Evolutionary conservation across 2,329 filamentous ascomycete genomes (phyloP), one percentile per base, ranked within the genome.

Genomic region (Balansia obtecta): DNA sequence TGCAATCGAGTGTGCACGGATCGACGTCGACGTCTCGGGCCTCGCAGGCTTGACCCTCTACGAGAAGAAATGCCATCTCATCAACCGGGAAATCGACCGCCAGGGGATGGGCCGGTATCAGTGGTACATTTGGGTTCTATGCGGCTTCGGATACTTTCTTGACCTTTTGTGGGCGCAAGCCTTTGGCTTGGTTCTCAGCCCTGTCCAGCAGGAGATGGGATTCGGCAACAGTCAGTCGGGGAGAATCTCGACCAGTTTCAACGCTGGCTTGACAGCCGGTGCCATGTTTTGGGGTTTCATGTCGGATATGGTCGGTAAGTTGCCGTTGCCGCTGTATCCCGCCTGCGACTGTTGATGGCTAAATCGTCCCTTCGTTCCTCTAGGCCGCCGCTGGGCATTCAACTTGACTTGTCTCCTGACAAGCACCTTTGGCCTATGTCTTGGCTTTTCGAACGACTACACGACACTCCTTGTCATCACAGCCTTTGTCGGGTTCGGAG

Each of bases 101-200:
- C 71, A 74, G 53, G 74, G 75, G 39, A 75, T 78, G 71, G 74
- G 74, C 3, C 63, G 61, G 49, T 77, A 77, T 52, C 74, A 77
- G 55, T 76, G 72, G 72, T 73, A 66, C 54, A 64, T 74, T 45
- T 78, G 73, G 74, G 57, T 61, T 3, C 61, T 78, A 0, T 78
- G 75, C 54, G 75, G 75, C 37, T 73, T 77, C 37, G 75, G 75
- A 1, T 78, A 77, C 56, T 61, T 77, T 40, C 66, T 80, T 38
- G 77, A 80, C 55, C 61, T 80, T 22, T 65, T 77, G 45, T 80
- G 76, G 74, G 75, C 77, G 3, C 77, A 80, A 54, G 77, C 73
- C 0, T 77, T 80, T 56, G 75, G 75, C 11, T 67, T 80, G 1
- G 70, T 78, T 0, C 60, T 77, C 15, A 71, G 70, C 10, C 72